Conservation (phyloP, 345 rosid species). For the Bruguiera gymnorhiza region DNA sequence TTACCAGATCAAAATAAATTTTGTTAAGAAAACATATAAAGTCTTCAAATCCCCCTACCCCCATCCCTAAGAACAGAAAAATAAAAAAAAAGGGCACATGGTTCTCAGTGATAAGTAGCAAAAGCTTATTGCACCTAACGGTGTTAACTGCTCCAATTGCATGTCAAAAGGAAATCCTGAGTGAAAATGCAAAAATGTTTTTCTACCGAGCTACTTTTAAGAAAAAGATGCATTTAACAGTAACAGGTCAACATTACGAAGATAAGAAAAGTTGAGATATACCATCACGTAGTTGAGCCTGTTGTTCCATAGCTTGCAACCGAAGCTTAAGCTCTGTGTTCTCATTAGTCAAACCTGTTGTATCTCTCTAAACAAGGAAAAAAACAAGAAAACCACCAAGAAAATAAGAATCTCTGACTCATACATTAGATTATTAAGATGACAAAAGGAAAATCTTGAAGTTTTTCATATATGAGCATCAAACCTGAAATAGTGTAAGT, state of each 20-base stretch:
- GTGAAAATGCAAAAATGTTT: no score
- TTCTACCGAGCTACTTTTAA: neutral
- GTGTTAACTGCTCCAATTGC: no score
- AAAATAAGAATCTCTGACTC: neutral
- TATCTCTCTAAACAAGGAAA: conserved; percentile 59
- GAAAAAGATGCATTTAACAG: neutral
- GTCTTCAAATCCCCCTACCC: no score
- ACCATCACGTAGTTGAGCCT: conserved; percentile 88
- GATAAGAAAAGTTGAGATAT: conserved; percentile 3
- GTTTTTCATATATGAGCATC: neutral
- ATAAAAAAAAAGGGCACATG: no score
- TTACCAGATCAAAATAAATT: no score
- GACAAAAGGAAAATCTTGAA: no score
- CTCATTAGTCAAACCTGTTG: conserved; percentile 66
- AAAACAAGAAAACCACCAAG: neutral
- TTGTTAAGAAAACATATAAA: no score
- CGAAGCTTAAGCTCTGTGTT: conserved; percentile 92
- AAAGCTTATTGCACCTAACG: no score
- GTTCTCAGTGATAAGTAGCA: no score
- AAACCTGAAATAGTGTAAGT: conserved; percentile 77
- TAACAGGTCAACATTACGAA: neutral
- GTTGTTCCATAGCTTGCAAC: conserved; percentile 86
- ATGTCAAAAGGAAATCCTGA: no score
- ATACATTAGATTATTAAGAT: neutral
- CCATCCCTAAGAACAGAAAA: no score